These are phyloP conservation scores for Pyrenophora graminea DNA, from an alignment of 2,329 filamentous ascomycete genomes.

Conservation along the genomic window DNA sequence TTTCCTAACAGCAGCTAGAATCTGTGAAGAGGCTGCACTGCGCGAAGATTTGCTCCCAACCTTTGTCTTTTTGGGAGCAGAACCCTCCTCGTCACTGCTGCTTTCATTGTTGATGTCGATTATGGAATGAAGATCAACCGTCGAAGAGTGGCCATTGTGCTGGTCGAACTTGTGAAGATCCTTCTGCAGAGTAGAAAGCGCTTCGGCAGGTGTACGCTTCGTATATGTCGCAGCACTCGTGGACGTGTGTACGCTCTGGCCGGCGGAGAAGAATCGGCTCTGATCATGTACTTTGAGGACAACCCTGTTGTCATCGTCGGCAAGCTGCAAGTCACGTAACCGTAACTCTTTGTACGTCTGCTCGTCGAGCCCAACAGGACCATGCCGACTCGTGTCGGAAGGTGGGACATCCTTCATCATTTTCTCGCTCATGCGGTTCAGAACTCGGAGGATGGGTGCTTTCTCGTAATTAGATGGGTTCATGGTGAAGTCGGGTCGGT, in stretches of 20 bases:
- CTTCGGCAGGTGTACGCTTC: conserved; percentile 69
- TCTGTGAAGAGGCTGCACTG: conserved; percentile 65
- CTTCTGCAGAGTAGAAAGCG: conserved; percentile 66
- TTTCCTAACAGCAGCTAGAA: conserved; percentile 67
- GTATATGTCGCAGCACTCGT: conserved; percentile 63
- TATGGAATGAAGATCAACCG: conserved; percentile 61
- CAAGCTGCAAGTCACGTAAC: conserved; percentile 77
- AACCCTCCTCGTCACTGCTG: conserved; percentile 61
- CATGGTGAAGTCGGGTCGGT: conserved; percentile 89
- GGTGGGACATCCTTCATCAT: conserved; percentile 87
- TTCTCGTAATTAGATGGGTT: conserved; percentile 73
- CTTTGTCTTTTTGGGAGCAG: conserved; percentile 60
- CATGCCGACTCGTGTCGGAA: conserved; percentile 70
- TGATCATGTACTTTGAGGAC: conserved; percentile 88
- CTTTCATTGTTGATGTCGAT: conserved; percentile 72
- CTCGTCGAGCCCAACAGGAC: conserved; percentile 70
- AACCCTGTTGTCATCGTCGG: conserved; percentile 75
- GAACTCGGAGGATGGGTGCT: conserved; percentile 82
- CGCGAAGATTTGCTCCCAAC: conserved; percentile 74
- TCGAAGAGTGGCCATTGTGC: conserved; percentile 40
- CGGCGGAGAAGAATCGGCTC: conserved; percentile 73
- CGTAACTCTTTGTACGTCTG: conserved; percentile 74
- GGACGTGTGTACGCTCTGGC: conserved; percentile 50
- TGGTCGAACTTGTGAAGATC: conserved; percentile 60
- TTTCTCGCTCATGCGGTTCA: conserved; percentile 91